phyloP scores from a whole-genome alignment of 345 rosid species.

The Lumnitzera littorea region DNA sequence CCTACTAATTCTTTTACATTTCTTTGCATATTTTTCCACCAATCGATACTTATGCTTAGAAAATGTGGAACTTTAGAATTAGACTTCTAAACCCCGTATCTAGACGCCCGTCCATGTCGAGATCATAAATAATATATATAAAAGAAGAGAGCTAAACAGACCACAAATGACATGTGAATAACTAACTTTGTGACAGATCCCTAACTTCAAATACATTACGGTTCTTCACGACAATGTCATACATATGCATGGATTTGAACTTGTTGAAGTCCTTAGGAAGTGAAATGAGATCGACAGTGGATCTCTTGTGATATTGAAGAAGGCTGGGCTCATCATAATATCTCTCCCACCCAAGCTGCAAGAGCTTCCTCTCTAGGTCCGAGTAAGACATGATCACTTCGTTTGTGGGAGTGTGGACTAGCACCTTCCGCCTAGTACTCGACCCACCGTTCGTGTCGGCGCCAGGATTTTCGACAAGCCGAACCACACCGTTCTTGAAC shows the following conservation, averaged over 20 bases:
- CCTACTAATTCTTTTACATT: too few relatives aligned
- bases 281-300: conserved; percentile 63
- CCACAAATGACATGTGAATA: too few relatives aligned
- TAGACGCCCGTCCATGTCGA: too few relatives aligned
- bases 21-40: too few relatives aligned
- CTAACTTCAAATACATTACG: conserved; percentile 70
- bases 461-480: conserved; percentile 54
- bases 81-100: too few relatives aligned
- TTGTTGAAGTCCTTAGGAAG: conserved; percentile 70
- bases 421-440: conserved; percentile 19
- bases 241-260: conserved; percentile 79
- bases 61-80: too few relatives aligned
- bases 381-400: conserved; percentile 62
- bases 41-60: too few relatives aligned
- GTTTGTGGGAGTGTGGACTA: conserved; percentile 42
- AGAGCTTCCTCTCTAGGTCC: conserved; percentile 48
- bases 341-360: conserved; percentile 78
- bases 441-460: conserved; percentile 28
- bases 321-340: conserved; percentile 52
- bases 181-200: conserved; percentile 28
- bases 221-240: conserved; percentile 77
- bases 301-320: conserved; percentile 68
- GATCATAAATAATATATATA: too few relatives aligned
- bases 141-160: too few relatives aligned
- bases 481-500: conserved; percentile 60